Evolutionary conservation across 495 filamentous ascomycete genomes (phyloP), one percentile per base, ranked within the genome.

Genomic region (Annulohypoxylon nitens): DNA sequence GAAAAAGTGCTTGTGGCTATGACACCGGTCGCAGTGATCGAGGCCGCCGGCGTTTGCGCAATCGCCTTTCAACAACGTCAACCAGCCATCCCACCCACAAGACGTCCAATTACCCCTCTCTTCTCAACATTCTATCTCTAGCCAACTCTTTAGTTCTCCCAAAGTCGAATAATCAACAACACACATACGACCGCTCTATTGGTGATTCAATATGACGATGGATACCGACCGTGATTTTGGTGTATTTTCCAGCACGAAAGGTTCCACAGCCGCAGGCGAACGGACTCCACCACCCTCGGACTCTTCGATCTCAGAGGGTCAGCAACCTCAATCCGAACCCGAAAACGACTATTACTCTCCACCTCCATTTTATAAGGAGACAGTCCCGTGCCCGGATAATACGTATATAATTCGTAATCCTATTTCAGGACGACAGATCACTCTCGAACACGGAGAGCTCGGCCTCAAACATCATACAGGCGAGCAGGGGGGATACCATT

Each of bases 401-500:
- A 80, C 75, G n/a, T 81, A 67, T 55, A 76, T 81, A 47, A 81
- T 80, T 57, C 78, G 77, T 33, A 45, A 74, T 25, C 71, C 66
- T 0, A 18, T 23, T 10, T 74, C 79, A 6, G 50, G 70, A 7
- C 65, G 78, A n/a, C 63, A 80, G 39, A 62, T 83, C 34, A 83
- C 81, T 8, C 61, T 83, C 2, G 64, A 76, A 48, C 63, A 77
- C 8, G 81, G 81, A 23, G 55, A 79, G 48, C 63, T 82, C 23
- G 33, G 72, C 6, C 74, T 82, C 4, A 71, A 76, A 36, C 53
- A 62, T 7, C 61, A 74, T 37, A 63, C 68, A 11, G 79, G 76
- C 47, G 73, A 73, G 47, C 75, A 69, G 16, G 81, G 79, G 10
- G 78, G 79, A 12, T 78, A 77, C 16, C 75, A 83, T 65, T 83